Evolutionary conservation across 1,284 basidiomycete genomes (phyloP).

Genomic region (Apiotrichum domesticum): DNA sequence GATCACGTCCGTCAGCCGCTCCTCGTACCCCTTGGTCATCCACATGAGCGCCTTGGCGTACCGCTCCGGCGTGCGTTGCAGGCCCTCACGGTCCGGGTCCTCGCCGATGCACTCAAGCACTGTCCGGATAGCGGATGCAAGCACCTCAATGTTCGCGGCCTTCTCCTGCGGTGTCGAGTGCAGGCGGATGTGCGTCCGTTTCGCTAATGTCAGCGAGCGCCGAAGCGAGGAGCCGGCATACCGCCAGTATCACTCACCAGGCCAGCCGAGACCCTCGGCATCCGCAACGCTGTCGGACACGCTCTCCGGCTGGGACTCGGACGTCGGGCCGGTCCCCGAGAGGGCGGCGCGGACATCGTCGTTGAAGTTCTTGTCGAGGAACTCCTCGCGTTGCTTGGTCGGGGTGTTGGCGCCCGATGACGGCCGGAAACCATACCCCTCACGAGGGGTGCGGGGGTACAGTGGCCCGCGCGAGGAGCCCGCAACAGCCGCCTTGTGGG

Average conservation of each 20-base stretch:
- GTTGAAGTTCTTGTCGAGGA: constrained; percentile 12
- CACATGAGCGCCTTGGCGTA: constrained; percentile 97
- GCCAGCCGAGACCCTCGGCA: constrained; percentile 86
- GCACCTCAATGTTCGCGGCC: constrained; percentile 64
- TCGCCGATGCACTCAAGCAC: constrained; percentile 97
- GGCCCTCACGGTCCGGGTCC: constrained; percentile 89
- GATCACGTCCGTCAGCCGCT: constrained; percentile 88
- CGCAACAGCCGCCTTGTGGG: no score
- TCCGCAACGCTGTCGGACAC: constrained; percentile 59
- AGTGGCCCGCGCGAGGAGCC: not conserved
- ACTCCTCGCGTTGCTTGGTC: not conserved
- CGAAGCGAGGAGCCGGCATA: not conserved
- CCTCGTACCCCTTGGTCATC: constrained; percentile 99
- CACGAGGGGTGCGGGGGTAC: constrained; percentile 46
- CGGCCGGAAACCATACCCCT: constrained; percentile 74
- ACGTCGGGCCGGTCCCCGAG: not conserved
- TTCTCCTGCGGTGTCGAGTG: constrained; percentile 71
- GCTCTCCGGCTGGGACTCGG: not conserved
- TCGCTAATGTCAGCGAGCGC: constrained; percentile 54
- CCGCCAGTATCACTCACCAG: constrained; percentile 56
- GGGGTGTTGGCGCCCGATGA: constrained; percentile 62
- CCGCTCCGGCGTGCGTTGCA: constrained; percentile 84
- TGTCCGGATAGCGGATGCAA: constrained; percentile 79
- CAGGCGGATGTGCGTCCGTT: constrained; percentile 78
- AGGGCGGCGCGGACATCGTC: constrained; percentile 16